These are phyloP conservation scores for Neurospora sp. DNA, from an alignment of 2,329 filamentous ascomycete species.

Conservation along the genomic window DNA sequence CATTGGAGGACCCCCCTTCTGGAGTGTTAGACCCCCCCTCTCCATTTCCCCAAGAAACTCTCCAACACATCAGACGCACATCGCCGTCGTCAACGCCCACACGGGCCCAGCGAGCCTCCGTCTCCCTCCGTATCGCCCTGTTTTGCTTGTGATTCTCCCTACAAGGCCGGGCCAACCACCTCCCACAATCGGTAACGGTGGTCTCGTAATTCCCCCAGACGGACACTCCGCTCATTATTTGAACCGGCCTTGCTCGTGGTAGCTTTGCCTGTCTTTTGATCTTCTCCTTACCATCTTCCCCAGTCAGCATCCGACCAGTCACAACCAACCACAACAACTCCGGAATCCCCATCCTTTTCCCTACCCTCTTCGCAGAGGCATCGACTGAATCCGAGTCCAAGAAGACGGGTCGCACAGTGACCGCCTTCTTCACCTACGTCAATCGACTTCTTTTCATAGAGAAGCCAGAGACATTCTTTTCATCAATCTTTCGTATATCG, in stretches of 20 bases:
- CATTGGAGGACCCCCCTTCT: background rate
- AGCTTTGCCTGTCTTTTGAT: conserved; percentile 8
- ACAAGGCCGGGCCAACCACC: conserved; percentile 1
- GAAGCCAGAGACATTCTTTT: conserved; percentile 40
- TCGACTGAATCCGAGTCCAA: conserved; percentile 23
- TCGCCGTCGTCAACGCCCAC: conserved; percentile 1
- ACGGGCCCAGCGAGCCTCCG: conserved; percentile 13
- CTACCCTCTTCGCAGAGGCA: conserved; percentile 12
- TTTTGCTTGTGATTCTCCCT: conserved; percentile 1
- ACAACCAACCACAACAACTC: conserved; percentile 21
- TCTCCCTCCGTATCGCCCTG: background rate
- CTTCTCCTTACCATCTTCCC: conserved; percentile 10
- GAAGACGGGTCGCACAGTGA: conserved; percentile 24
- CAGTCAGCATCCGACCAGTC: conserved; percentile 15
- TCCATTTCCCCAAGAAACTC: background rate
- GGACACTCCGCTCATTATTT: conserved; percentile 18
- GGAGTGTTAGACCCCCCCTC: background rate
- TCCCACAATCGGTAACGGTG: background rate
- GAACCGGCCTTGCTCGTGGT: conserved; percentile 17
- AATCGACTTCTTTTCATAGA: conserved; percentile 37
- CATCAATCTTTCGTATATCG: conserved; percentile 50
- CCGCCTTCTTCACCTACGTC: conserved; percentile 35
- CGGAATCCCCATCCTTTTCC: conserved; percentile 12
- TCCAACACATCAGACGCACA: conserved; percentile 1
- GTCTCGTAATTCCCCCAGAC: background rate